These are phyloP conservation scores for Helotiales sp. DNA, from an alignment of 2,329 filamentous ascomycete species.

Conservation along the genomic window DNA sequence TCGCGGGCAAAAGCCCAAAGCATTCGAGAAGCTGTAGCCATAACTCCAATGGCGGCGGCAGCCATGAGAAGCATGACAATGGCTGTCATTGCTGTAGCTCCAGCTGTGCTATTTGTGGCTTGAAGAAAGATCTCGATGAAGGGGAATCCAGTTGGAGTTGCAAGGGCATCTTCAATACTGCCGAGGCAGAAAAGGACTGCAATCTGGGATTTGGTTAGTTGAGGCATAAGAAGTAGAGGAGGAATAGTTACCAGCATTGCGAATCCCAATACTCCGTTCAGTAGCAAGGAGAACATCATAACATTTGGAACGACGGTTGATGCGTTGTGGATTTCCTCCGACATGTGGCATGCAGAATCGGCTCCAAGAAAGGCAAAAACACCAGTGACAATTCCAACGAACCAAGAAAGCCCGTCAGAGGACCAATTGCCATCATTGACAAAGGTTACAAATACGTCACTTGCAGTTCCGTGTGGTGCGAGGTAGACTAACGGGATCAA, in stretches of 20 bases:
- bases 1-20: conserved; percentile 32
- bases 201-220: neutral
- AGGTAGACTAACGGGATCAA: conserved; percentile 45
- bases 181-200: conserved; percentile 54
- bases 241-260: conserved; percentile 54
- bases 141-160: conserved; percentile 55
- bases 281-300: conserved; percentile 53
- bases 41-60: conserved; percentile 45
- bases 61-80: conserved; percentile 42
- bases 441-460: conserved; percentile 51
- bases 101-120: conserved; percentile 47
- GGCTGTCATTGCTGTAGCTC: conserved; percentile 41
- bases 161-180: conserved; percentile 48
- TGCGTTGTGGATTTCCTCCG: conserved; percentile 54
- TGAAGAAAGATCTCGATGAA: conserved; percentile 62
- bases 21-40: conserved; percentile 49
- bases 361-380: conserved; percentile 47
- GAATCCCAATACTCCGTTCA: conserved; percentile 59
- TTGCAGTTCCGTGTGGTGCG: conserved; percentile 38
- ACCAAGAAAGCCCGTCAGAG: conserved; percentile 51
- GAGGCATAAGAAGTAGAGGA: neutral
- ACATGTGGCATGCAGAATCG: conserved; percentile 32
- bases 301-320: conserved; percentile 55
- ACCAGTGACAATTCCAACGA: conserved; percentile 41
- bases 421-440: conserved; percentile 52